Evolutionary conservation across 768 basidiomycete species (phyloP).

Genomic region (Boletus huronensis): DNA sequence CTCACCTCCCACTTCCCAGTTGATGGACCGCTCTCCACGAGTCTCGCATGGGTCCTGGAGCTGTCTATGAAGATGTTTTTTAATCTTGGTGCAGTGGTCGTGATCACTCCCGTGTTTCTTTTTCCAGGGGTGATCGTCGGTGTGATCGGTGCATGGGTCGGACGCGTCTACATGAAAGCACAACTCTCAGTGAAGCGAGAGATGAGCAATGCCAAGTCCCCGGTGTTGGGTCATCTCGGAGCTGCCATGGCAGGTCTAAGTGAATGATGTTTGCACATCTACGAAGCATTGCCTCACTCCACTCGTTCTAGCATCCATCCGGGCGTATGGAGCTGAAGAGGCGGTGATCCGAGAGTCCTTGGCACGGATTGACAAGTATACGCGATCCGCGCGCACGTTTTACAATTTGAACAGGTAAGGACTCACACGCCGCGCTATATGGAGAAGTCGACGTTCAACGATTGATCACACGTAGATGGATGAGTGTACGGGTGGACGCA

Average conservation of each 20-base stretch:
- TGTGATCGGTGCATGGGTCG: neutral
- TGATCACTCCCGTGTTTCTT: neutral
- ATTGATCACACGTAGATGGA: conserved; percentile 35
- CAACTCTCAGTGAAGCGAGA: conserved; percentile 4
- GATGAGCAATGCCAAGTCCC: conserved; percentile 3
- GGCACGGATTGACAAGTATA: conserved; percentile 46
- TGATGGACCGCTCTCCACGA: neutral
- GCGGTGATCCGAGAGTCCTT: conserved; percentile 41
- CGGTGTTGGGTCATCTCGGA: neutral
- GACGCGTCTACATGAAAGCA: neutral
- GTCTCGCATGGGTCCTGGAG: neutral
- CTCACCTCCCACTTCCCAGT: neutral
- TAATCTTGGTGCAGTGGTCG: neutral
- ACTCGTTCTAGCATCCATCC: neutral
- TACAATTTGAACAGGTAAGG: conserved; percentile 46
- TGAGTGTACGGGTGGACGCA: conserved; percentile 52
- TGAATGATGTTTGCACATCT: neutral
- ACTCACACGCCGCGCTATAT: neutral
- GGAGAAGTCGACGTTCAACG: neutral
- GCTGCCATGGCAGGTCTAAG: neutral
- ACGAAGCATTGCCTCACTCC: neutral
- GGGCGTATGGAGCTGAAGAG: conserved; percentile 45
- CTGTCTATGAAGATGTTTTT: neutral
- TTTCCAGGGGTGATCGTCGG: neutral
- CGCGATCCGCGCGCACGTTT: conserved; percentile 39